These are phyloP conservation scores for Globisporangium parvum DNA, from an alignment of 352 stramenopile genomes.

Conservation along the genomic window DNA sequence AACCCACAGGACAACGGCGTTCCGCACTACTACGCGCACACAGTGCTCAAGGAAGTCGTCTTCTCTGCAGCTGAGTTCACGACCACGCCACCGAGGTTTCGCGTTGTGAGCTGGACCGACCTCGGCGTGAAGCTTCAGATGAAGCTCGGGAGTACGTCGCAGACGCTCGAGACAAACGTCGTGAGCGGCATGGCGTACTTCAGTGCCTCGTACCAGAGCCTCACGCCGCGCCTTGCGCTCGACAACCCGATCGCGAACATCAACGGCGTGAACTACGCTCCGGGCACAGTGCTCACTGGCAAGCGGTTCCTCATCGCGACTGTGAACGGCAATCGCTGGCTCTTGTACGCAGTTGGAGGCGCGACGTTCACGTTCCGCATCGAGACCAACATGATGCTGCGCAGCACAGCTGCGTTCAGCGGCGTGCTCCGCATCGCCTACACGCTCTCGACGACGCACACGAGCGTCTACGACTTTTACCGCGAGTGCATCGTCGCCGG, in stretches of 20 bases:
- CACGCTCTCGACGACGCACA: constrained; percentile 31
- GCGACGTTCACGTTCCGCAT: constrained; percentile 27
- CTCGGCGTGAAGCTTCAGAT: constrained; percentile 54
- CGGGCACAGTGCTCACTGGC: constrained; percentile 25
- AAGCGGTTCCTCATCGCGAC: constrained; percentile 45
- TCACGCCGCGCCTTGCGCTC: constrained; percentile 47
- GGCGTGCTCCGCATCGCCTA: constrained; percentile 39
- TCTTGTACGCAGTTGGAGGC: constrained; percentile 36
- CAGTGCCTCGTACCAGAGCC: constrained; percentile 39
- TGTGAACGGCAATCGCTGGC: constrained; percentile 50
- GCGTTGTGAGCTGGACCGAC: constrained; percentile 60
- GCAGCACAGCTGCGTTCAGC: constrained; percentile 24
- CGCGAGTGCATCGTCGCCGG: constrained; percentile 59
- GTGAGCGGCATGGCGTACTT: constrained; percentile 77
- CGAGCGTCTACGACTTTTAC: constrained; percentile 50
- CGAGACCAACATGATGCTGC: constrained; percentile 42
- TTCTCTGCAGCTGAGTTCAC: constrained; percentile 55
- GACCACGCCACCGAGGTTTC: constrained; percentile 31
- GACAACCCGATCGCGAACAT: constrained; percentile 48
- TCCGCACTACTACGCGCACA: constrained; percentile 54
- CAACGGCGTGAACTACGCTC: constrained; percentile 38
- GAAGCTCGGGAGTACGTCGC: constrained; percentile 17
- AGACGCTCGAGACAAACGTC: constrained; percentile 37
- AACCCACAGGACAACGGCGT: constrained; percentile 25
- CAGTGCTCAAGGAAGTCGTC: constrained; percentile 52